A percentile compares a stretch with the other conserved stretches of the same genome.
These are phyloP conservation scores for Histomonas meleagridis DNA, from an alignment of 208 protist species.

Conservation along the genomic window DNA sequence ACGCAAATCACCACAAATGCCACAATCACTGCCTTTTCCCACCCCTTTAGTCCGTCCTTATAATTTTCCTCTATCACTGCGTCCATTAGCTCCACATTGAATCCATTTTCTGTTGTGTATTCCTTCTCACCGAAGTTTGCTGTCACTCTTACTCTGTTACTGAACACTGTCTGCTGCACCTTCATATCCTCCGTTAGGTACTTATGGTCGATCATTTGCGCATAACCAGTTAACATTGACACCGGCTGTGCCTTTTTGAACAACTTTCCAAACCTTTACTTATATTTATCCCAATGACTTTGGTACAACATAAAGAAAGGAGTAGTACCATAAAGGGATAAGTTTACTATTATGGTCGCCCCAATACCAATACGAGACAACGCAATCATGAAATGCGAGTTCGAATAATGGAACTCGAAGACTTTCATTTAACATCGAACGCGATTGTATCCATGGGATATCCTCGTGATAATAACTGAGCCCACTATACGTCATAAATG, in stretches of 20 bases:
- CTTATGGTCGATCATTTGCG: not conserved
- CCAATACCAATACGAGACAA: constrained; percentile 29
- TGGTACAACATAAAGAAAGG: no score
- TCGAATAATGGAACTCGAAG: not conserved
- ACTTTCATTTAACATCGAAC: not conserved
- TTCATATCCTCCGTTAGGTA: not conserved
- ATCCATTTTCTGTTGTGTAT: not conserved
- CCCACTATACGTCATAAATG: not conserved
- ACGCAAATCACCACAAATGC: no score
- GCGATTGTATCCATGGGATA: no score
- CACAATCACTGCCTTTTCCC: no score
- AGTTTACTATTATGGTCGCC: not conserved
- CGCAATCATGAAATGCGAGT: constrained; percentile 9
- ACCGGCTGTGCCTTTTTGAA: not conserved
- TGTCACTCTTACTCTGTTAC: not conserved
- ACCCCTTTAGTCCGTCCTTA: no score
- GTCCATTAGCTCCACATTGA: not conserved
- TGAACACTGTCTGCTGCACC: not conserved
- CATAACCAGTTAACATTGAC: not conserved
- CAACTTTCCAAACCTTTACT: not conserved
- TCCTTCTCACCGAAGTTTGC: not conserved
- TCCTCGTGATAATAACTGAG: not conserved
- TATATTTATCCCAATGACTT: not conserved
- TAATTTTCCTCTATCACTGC: no score
- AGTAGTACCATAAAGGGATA: not conserved